Evolutionary conservation across 2,329 filamentous ascomycete species (phyloP), one percentile per base, ranked within the genome.

Genomic region (Microsporum canis): DNA sequence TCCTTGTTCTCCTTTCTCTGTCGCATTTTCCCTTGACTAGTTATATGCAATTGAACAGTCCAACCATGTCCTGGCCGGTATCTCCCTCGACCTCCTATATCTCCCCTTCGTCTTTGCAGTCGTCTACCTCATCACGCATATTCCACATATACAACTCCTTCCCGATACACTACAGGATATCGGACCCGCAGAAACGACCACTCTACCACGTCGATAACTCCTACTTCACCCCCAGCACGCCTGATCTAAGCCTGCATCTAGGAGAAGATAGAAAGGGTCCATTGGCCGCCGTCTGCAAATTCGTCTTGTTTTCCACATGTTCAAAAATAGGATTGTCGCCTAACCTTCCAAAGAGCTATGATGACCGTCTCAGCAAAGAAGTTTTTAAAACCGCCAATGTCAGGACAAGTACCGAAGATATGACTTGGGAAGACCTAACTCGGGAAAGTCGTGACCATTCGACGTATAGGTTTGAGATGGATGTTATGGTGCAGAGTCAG

Each of bases 201-300:
- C 41, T 66, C 6, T 67, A 63, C 60, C 65, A 64, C 55, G 68
- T 73, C 14, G 64, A 69, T 27, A 71, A 68, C 47, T 72, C 70
- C 2, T 17, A 60, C 8, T 62, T 69, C 33, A 68, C 63, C 17
- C 68, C 70, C 2, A 67, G 66, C 14, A 73, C 70, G 55, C 68
- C 71, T n/a, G 71, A 73, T 23, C 64, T 75, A 8, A 72, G 70
- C 2, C 64, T 74, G 57, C 70, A 75, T 63, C 56, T 63, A 0
- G 69, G 72, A 14, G 31, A 63, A 2, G 64, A 69, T 63, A 65
- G 65, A 3, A 66, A 62, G 2, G 70, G 64, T 3, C 69, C 69
- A 6, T 59, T 71, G n/a, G 66, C 66, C 51, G 72, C 68, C 0
- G 66, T 70, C 3, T 70, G 68, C 63, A 72, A 74, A 55, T 75